These are phyloP conservation scores for Mangifera indica DNA, from an alignment of 345 rosid genomes.

Conservation along the genomic window DNA sequence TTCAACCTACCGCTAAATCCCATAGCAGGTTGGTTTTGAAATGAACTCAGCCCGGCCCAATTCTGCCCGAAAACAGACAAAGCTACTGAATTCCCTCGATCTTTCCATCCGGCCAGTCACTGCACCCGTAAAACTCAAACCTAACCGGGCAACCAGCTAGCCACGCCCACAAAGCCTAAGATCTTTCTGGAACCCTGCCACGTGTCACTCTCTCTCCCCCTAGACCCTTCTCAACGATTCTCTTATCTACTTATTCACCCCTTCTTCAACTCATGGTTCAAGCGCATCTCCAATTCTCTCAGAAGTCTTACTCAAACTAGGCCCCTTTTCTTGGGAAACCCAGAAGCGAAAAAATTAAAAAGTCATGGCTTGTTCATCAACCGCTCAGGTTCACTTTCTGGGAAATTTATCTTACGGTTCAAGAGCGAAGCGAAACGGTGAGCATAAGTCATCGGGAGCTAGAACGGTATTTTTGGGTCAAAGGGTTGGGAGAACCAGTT, in stretches of 20 bases:
- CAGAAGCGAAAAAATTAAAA: no score
- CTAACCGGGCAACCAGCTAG: not conserved
- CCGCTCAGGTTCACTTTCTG: constrained; percentile 73
- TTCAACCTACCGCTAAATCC: no score
- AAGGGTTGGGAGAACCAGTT: constrained; percentile 27
- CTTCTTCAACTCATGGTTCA: not conserved
- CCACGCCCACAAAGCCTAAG: not conserved
- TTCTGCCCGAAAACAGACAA: not conserved
- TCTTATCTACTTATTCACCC: constrained; percentile 15
- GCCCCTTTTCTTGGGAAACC: not conserved
- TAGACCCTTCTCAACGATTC: constrained; percentile 30
- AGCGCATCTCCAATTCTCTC: not conserved
- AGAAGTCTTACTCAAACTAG: not conserved
- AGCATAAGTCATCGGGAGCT: constrained; percentile 7
- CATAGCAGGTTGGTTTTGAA: no score
- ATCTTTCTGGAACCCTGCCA: constrained; percentile 35
- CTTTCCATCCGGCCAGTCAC: constrained; percentile 13
- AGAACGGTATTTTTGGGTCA: constrained; percentile 67
- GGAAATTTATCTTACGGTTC: constrained; percentile 47
- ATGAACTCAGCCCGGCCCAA: not conserved
- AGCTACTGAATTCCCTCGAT: constrained; percentile 16
- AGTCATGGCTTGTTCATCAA: constrained; percentile 75
- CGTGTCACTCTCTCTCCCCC: constrained; percentile 34
- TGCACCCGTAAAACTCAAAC: no score
- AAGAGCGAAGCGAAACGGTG: constrained; percentile 19